phyloP scores from a whole-genome alignment of 2,329 filamentous ascomycete genomes.

The Alternaria consortialis region DNA sequence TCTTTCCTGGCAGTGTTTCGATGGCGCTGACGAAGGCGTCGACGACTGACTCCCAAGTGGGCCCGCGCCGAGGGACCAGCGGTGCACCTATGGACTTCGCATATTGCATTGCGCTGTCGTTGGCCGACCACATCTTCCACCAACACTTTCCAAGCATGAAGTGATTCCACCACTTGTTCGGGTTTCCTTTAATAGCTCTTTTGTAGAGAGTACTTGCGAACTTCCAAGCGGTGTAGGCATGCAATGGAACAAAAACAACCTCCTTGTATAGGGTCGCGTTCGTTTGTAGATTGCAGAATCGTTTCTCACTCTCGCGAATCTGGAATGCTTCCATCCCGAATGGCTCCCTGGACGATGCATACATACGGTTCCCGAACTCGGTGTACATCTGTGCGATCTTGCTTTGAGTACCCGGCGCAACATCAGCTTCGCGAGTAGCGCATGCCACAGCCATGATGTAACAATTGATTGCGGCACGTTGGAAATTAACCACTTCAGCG shows the following conservation, averaged over 20 bases:
- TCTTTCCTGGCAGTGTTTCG: constrained; percentile 67
- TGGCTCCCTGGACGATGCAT: constrained; percentile 73
- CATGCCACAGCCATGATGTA: constrained; percentile 73
- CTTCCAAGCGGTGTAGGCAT: constrained; percentile 69
- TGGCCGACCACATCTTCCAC: constrained; percentile 72
- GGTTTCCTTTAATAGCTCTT: constrained; percentile 65
- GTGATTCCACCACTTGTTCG: constrained; percentile 71
- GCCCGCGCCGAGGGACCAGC: constrained; percentile 24
- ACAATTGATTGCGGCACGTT: constrained; percentile 84
- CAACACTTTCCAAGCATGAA: constrained; percentile 76
- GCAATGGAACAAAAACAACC: constrained; percentile 65
- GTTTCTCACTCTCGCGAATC: constrained; percentile 65
- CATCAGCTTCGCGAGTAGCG: constrained; percentile 65
- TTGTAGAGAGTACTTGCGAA: constrained; percentile 69
- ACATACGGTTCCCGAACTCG: constrained; percentile 74
- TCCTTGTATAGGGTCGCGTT: constrained; percentile 63
- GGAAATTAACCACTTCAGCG: constrained; percentile 75
- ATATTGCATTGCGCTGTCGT: constrained; percentile 50
- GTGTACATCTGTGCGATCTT: constrained; percentile 72
- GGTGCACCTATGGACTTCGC: constrained; percentile 43
- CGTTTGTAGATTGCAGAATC: constrained; percentile 65
- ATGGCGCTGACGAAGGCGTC: constrained; percentile 68
- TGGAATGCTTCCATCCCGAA: constrained; percentile 73
- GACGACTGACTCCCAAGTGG: constrained; percentile 59
- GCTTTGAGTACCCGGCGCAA: constrained; percentile 61